Evolutionary conservation across 139 green algal species (phyloP).

Genomic region (Chlorella vulgaris): DNA sequence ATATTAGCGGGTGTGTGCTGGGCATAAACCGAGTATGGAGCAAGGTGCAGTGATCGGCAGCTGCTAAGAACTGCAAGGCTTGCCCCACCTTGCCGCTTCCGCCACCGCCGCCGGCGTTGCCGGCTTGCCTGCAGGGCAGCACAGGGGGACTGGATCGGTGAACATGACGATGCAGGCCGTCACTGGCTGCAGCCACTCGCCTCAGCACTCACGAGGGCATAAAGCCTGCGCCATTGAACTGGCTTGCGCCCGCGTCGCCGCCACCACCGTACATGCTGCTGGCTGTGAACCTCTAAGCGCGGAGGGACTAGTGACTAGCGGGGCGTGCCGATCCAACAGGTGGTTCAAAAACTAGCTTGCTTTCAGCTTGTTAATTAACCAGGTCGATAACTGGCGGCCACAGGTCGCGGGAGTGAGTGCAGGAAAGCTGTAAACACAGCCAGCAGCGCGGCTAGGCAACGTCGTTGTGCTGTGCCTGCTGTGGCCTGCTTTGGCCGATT

Average conservation of each 20-base stretch:
- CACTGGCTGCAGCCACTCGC: background rate
- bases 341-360: too few species aligned
- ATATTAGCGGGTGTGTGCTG: background rate
- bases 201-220: constrained; percentile 48
- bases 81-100: constrained; percentile 26
- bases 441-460: too few species aligned
- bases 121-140: constrained; percentile 9
- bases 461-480: too few species aligned
- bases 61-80: too few species aligned
- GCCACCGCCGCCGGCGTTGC: constrained; percentile 5
- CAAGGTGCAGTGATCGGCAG: background rate
- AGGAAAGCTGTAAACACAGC: too few species aligned
- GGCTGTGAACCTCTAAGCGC: background rate
- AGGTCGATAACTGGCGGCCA: too few species aligned
- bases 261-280: constrained; percentile 21
- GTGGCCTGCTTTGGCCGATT: too few species aligned
- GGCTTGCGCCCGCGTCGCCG: constrained; percentile 34
- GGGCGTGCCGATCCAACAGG: too few species aligned
- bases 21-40: background rate
- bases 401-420: too few species aligned
- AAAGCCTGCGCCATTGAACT: constrained; percentile 77
- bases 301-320: background rate
- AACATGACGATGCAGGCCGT: background rate
- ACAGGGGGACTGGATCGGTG: background rate
- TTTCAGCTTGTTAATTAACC: too few species aligned